Percentiles rank a stretch among this genome's conserved stretches.
phyloP scores from a whole-genome alignment of 345 rosid species.

The Reutealis trisperma region DNA sequence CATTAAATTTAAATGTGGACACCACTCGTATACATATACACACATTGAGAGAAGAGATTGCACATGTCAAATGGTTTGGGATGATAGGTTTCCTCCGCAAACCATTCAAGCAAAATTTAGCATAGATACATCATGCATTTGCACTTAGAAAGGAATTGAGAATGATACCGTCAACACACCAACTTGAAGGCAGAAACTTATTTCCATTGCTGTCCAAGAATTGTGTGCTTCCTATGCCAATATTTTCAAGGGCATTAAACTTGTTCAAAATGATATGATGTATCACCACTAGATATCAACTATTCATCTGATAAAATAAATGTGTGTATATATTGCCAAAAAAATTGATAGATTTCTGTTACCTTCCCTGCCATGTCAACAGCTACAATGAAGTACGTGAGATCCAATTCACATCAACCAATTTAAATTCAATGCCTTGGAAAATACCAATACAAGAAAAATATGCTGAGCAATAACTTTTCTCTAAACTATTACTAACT shows the following conservation, averaged over 20 bases:
- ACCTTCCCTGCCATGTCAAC: neutral
- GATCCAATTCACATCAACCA: slow-evolving; percentile 1
- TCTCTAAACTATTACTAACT: neutral
- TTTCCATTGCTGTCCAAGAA: no score
- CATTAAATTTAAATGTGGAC: no score
- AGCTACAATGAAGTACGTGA: neutral
- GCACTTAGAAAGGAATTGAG: no score
- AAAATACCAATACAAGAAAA: neutral
- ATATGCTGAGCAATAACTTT: neutral
- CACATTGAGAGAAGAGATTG: no score
- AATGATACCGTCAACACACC: no score
- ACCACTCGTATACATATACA: no score
- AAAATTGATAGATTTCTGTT: neutral
- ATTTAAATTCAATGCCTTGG: neutral
- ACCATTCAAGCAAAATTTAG: no score
- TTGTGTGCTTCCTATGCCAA: neutral
- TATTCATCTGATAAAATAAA: neutral
- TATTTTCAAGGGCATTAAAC: neutral
- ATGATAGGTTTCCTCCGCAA: no score
- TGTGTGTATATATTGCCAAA: neutral
- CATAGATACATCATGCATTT: no score
- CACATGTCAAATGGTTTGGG: no score
- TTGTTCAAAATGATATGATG: neutral
- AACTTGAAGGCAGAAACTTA: no score
- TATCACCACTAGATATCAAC: neutral